Base-by-base conservation (phyloP, 331 rosid genomes). In the Rhamnella rubrinervis region DNA sequence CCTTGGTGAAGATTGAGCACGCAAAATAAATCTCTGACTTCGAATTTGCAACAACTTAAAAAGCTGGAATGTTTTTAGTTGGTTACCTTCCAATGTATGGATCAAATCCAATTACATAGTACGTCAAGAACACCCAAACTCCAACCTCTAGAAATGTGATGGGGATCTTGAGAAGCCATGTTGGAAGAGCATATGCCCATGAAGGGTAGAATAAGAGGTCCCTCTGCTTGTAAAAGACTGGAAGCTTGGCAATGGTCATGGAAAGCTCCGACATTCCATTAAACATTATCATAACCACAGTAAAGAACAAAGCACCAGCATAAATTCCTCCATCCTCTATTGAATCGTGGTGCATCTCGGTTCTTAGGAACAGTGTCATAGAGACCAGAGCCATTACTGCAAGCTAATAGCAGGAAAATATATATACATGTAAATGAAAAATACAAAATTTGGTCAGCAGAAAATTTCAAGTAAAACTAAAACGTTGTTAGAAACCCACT, bases 51-150 rank as follows among this genome's bases (percentile, higher is more conserved):
- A 21, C 58, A 53, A 18, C n/a, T 53, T n/a, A 53, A 53, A 53
- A n/a, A n/a, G 25, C 58, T 53, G 18, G 4, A 46, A 18, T 6
- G 17, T 6, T 21, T 68, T 58, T 35, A 23, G 40, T 75, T 14
- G 37, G 68, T 63, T 80, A 85, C 98, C 98, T 91, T 56, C 58
- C 71, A 35, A 86, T 21, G 74, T 72, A 70, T 39, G 96, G 93
- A 80, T 92, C 98, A 82, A 72, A 88, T 66, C 96, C 96, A 68
- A 83, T 80, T 28, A 72, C 81, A 77, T 92, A 90, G 63, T 90
- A 92, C 4, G 90, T 85, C 23, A 90, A 68, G 60, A 74, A 63
- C 47, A 85, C 87, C 98, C 98, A 92, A 64, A 81, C 68, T 71
- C 72, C 89, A 52, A 75, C 91, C 75, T 92, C 98, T 2, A 71